Conservation (phyloP, 495 filamentous ascomycete genomes). For the Hypoxylon perforatum region DNA sequence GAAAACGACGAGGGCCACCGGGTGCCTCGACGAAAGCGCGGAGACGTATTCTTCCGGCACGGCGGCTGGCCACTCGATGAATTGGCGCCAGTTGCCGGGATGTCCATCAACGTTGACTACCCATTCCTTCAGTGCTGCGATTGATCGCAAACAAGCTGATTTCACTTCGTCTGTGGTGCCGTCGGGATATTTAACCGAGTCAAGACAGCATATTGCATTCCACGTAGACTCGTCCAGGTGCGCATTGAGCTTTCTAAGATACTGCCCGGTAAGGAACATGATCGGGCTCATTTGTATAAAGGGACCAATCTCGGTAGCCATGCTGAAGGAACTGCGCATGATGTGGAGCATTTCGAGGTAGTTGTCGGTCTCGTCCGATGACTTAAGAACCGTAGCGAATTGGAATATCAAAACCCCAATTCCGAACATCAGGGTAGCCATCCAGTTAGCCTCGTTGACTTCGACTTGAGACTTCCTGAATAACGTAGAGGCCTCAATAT, state of each 20-base stretch:
- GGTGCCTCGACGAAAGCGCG: conserved; percentile 24
- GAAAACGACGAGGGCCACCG: conserved; percentile 36
- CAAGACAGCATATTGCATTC: conserved; percentile 24
- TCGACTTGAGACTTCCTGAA: conserved; percentile 30
- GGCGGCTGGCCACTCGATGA: conserved; percentile 39
- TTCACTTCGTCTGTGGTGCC: conserved; percentile 12
- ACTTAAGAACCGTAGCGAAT: conserved; percentile 24
- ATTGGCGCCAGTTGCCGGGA: conserved; percentile 38
- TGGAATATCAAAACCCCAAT: conserved; percentile 41
- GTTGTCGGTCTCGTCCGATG: conserved; percentile 11
- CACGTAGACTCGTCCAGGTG: conserved; percentile 1
- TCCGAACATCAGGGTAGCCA: conserved; percentile 37
- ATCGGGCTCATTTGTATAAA: conserved; percentile 31
- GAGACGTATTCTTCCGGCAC: conserved; percentile 30
- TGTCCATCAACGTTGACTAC: conserved; percentile 17
- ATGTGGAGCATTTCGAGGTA: conserved; percentile 32
- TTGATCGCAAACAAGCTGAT: conserved; percentile 24
- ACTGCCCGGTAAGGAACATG: conserved; percentile 10
- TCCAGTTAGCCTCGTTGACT: conserved; percentile 40
- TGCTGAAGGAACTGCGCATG: conserved; percentile 23
- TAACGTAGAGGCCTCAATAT: conserved; percentile 32
- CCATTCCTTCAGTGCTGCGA: conserved; percentile 31
- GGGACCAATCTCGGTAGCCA: conserved; percentile 30
- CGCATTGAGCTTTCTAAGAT: not conserved
- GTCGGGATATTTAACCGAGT: conserved; percentile 16